phyloP scores from a whole-genome alignment of 345 rosid species.

The Gossypium thurberi region DNA sequence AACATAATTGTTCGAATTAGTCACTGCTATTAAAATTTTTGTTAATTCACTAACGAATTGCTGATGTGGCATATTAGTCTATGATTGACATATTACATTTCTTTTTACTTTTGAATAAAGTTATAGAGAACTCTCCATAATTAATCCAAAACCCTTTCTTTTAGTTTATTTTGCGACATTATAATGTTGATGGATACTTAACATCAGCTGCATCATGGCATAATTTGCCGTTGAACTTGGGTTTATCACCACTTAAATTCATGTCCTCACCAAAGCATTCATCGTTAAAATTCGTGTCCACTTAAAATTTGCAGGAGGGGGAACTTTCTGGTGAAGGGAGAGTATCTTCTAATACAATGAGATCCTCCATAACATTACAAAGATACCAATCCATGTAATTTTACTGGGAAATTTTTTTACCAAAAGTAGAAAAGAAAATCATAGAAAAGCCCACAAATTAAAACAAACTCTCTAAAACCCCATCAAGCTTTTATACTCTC shows the following conservation, averaged over 20 bases:
- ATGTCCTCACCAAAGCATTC: constrained; percentile 14
- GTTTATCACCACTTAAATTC: constrained; percentile 4
- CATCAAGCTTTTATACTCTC: not conserved
- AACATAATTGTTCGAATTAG: too few relatives aligned
- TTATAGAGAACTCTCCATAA: too few relatives aligned
- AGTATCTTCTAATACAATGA: constrained; percentile 35
- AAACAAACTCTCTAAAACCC: not conserved
- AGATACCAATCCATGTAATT: constrained; percentile 42
- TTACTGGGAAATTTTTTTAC: constrained; percentile 12
- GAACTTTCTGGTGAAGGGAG: constrained; percentile 38
- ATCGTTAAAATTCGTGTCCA: constrained; percentile 6
- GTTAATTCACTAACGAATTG: too few relatives aligned
- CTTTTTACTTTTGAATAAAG: too few relatives aligned
- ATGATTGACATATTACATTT: too few relatives aligned
- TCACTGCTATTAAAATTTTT: fast-evolving
- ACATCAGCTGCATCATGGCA: constrained; percentile 7
- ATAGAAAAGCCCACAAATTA: too few relatives aligned
- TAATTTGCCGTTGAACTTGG: constrained; percentile 17
- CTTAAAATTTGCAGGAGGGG: constrained; percentile 4
- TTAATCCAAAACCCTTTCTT: too few relatives aligned
- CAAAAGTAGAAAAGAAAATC: not conserved
- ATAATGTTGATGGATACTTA: constrained; percentile 14
- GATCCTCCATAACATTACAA: constrained; percentile 29
- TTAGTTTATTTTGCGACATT: too few relatives aligned
- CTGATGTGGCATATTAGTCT: too few relatives aligned